These are phyloP conservation scores for Starmera stellimalicola DNA, from an alignment of 1,139 yeast genomes.

Conservation along the genomic window DNA sequence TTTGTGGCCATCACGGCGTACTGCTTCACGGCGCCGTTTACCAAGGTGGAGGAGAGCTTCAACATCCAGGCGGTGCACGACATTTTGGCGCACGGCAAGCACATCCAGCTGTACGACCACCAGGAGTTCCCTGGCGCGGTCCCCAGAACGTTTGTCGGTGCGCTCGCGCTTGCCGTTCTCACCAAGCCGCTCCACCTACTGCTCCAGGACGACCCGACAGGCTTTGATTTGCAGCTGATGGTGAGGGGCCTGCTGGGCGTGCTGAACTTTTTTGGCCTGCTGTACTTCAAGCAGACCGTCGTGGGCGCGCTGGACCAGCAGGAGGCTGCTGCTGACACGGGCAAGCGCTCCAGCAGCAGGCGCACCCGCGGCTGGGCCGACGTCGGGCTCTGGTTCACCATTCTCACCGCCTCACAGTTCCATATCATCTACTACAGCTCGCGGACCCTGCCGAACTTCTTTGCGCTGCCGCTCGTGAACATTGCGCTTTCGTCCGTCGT, in stretches of 20 bases:
- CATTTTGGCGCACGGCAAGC: slow-evolving; percentile 54
- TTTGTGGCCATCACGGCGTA: slow-evolving; percentile 31
- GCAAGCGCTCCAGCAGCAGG: slow-evolving; percentile 10
- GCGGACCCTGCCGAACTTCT: slow-evolving; percentile 78
- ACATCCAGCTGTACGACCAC: slow-evolving; percentile 57
- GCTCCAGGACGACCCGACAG: slow-evolving; percentile 20
- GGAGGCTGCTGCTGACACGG: slow-evolving; percentile 4
- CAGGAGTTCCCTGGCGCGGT: slow-evolving; percentile 77
- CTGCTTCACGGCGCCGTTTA: slow-evolving; percentile 57
- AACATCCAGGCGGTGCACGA: slow-evolving; percentile 88
- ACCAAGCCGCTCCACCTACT: slow-evolving; percentile 25
- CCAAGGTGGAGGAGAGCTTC: slow-evolving; percentile 94
- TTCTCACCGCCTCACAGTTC: slow-evolving; percentile 59
- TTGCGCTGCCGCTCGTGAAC: slow-evolving; percentile 70
- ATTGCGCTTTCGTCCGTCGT: slow-evolving; percentile 44
- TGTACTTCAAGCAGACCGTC: slow-evolving; percentile 23
- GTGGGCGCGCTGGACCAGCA: slow-evolving; percentile 19
- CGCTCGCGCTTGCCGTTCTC: slow-evolving; percentile 43
- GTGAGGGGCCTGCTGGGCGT: slow-evolving; percentile 48
- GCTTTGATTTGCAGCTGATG: slow-evolving; percentile 36
- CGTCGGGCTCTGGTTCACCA: slow-evolving; percentile 48
- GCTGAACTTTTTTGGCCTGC: slow-evolving; percentile 31
- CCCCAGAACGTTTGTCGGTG: slow-evolving; percentile 77
- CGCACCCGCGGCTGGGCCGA: slow-evolving; percentile 6
- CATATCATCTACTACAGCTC: slow-evolving; percentile 72